These are phyloP conservation scores for Amaranthus hypochondriacus DNA, from an alignment of 148 eudicot species.

Conservation along the genomic window DNA sequence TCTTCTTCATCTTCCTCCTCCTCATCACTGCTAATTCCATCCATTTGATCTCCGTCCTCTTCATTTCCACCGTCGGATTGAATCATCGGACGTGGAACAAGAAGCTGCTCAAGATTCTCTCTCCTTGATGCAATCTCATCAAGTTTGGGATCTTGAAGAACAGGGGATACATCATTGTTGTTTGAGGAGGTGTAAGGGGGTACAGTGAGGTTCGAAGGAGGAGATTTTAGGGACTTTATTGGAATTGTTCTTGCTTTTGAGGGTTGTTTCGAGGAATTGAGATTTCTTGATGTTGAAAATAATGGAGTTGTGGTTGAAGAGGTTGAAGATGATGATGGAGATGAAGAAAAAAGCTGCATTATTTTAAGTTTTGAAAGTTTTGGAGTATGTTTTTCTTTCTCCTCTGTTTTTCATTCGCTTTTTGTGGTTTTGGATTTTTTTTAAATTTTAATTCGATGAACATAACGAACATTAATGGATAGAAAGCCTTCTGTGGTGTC, in stretches of 20 bases:
- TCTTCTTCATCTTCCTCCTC: constrained; percentile 12
- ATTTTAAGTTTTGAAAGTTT: constrained; percentile 1
- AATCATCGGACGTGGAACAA: constrained; percentile 65
- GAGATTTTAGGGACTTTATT: constrained; percentile 32
- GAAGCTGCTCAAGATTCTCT: constrained; percentile 46
- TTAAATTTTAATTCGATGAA: not conserved
- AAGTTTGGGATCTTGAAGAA: constrained; percentile 28
- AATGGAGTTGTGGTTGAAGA: constrained; percentile 29
- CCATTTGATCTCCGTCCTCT: constrained; percentile 13
- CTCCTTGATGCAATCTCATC: constrained; percentile 29
- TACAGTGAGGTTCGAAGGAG: constrained; percentile 33
- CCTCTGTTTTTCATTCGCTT: too few species aligned
- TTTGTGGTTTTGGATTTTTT: not conserved
- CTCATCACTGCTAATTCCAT: constrained; percentile 3
- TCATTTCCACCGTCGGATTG: constrained; percentile 35
- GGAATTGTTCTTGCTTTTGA: constrained; percentile 32
- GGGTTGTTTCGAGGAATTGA: constrained; percentile 36
- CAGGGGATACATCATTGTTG: constrained; percentile 33
- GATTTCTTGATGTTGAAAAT: constrained; percentile 33
- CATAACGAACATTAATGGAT: constrained; percentile 5
- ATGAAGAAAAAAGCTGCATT: constrained; percentile 52
- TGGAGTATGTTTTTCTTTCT: too few species aligned
- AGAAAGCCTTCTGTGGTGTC: constrained; percentile 1
- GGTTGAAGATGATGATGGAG: constrained; percentile 28
- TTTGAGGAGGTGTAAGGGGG: constrained; percentile 33